A percentile compares a stretch with the other conserved stretches of the same genome.
phyloP scores from a whole-genome alignment of 139 green algal species.

The Coelastrella sp. region DNA sequence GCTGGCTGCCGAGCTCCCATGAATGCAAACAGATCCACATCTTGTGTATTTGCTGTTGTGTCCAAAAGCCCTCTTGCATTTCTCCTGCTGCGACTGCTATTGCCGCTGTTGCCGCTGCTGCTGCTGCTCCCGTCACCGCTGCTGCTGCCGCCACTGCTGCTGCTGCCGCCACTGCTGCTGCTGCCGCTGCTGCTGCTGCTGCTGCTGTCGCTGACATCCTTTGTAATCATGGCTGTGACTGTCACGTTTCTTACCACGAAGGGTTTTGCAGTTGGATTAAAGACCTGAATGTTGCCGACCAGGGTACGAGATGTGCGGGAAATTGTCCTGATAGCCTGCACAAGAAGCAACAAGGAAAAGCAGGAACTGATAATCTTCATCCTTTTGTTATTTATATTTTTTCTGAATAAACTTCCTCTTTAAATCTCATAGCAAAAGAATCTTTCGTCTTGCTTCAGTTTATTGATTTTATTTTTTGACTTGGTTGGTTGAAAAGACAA shows the following conservation, averaged over 20 bases:
- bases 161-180: neutral
- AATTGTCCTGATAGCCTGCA: neutral
- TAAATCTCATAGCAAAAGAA: no score
- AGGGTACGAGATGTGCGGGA: neutral
- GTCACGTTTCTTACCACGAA: neutral
- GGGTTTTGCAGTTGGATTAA: neutral
- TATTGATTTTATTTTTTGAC: no score
- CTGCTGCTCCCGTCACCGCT: no score
- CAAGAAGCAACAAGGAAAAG: neutral
- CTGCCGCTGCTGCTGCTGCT: slow-evolving; percentile 17
- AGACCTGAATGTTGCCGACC: neutral
- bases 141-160: neutral
- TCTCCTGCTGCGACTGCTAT: neutral
- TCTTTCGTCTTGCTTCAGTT: no score
- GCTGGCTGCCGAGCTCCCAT: neutral
- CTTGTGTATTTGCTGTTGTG: no score
- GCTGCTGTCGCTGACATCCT: neutral
- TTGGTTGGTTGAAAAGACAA: no score
- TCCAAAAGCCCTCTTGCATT: no score
- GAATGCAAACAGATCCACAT: neutral
- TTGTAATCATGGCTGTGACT: neutral
- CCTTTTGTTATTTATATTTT: no score
- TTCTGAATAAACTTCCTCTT: no score
- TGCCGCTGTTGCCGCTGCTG: slow-evolving; percentile 17
- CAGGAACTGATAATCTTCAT: no score